Evolutionary conservation across 2,329 filamentous ascomycete genomes (phyloP).

Genomic region (Cladophialophora bantiana): DNA sequence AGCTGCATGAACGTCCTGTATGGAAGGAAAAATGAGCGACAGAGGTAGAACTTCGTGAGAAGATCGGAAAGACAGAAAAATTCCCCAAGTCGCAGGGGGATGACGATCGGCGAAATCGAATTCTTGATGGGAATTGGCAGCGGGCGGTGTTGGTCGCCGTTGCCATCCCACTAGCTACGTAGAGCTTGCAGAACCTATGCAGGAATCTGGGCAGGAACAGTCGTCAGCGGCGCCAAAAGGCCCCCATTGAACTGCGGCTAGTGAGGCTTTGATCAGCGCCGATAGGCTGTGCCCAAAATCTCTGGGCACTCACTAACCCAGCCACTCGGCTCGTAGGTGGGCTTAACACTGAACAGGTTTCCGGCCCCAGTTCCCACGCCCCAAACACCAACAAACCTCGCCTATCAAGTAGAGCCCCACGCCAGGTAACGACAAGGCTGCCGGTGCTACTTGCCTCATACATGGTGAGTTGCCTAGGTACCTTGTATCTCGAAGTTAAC

Average conservation of each 20-base stretch:
- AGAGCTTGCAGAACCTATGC: too few relatives aligned
- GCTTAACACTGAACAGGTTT: neutral
- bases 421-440: neutral
- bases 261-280: neutral
- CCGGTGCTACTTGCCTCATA: neutral
- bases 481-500: too few relatives aligned
- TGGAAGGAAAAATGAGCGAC: neutral
- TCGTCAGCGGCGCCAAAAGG: neutral
- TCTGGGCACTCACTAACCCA: neutral
- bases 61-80: neutral
- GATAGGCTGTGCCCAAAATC: neutral
- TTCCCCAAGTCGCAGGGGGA: slow-evolving; percentile 1
- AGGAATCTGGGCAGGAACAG: neutral
- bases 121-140: slow-evolving; percentile 11
- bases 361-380: neutral
- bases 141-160: slow-evolving; percentile 11
- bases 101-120: slow-evolving; percentile 3
- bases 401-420: neutral
- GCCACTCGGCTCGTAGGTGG: neutral
- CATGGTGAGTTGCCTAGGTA: too few relatives aligned
- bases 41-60: neutral
- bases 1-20: neutral
- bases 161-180: neutral
- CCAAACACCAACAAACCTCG: neutral
- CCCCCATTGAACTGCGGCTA: neutral